These are phyloP conservation scores for Asterophora parasitica DNA, from an alignment of 768 basidiomycete genomes.

Conservation along the genomic window DNA sequence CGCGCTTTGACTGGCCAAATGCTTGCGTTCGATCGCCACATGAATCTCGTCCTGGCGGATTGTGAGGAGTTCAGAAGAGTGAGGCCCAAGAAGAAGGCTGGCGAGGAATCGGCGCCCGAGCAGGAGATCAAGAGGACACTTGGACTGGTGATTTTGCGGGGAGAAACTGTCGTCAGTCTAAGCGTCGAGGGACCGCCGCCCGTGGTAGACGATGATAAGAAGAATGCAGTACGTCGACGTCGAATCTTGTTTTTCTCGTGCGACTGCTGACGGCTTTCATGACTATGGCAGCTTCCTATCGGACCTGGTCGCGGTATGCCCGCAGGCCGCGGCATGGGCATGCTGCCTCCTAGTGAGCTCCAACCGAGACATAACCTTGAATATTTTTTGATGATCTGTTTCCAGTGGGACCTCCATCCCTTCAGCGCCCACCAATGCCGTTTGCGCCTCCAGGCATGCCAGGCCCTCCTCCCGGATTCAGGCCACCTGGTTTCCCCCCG, in stretches of 20 bases:
- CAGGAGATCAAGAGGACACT: conserved; percentile 96
- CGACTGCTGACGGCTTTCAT: conserved; percentile 2
- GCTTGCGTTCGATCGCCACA: conserved; percentile 99
- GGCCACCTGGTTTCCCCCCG: conserved; percentile 79
- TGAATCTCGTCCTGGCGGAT: conserved; percentile 98
- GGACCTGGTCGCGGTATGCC: conserved; percentile 96
- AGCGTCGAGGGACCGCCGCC: conserved; percentile 96
- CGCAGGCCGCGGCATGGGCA: conserved; percentile 95
- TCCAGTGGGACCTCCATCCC: conserved; percentile 54
- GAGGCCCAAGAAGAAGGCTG: conserved; percentile 86
- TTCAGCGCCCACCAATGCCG: conserved; percentile 67
- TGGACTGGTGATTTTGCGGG: conserved; percentile 94
- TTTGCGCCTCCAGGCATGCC: conserved; percentile 76
- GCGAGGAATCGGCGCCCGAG: conserved; percentile 69
- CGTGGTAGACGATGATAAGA: conserved; percentile 84
- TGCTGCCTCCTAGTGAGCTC: conserved; percentile 79
- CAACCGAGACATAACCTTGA: neutral
- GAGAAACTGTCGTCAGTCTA: conserved; percentile 94
- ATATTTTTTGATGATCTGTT: conserved; percentile 15
- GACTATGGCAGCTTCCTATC: conserved; percentile 56
- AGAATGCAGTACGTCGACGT: conserved; percentile 57
- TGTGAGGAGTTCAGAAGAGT: conserved; percentile 97
- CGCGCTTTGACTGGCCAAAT: conserved; percentile 95
- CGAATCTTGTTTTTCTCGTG: neutral
- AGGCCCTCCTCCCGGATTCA: conserved; percentile 81